Base-by-base conservation (phyloP, 192 early-diverging fungal genomes). In the Rhizophagus prolifer region DNA sequence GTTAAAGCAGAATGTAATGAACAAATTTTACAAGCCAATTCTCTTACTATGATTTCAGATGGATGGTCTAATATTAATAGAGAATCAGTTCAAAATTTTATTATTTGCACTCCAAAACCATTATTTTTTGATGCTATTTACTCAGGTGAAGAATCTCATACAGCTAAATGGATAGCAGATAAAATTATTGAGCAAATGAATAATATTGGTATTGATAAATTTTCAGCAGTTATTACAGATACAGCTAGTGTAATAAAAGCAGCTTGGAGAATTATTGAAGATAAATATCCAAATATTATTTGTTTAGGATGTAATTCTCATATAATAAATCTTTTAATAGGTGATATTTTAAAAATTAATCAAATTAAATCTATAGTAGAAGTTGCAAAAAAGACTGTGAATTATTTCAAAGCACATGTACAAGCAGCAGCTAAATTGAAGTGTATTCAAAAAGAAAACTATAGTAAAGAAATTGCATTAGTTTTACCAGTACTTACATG, bases 281-380 rank as follows among this genome's bases (percentile, higher is more conserved):
- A 65, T 14, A 34, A 38, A 34, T 38, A 65, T 65, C 63, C 26
- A 12, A 19, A 30, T 30, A 65, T 65, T 34, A 16, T 65, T 19
- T 65, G 31, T 65, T 34, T 34, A 36, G 63, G 63, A 38, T 65
- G 63, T 34, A 65, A 13, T 65, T 65, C 31, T 9, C 34, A 65
- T 65, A 65, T 30, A 19, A 14, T 65, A 7, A 65, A 65, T 65
- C 63, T 65, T 38, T 65, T 65, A 65, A 65, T 65, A 38, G 23
- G 25, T 19, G 25, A 62, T 62, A 62, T 62, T 62, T 23, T 62
- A 36, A 34, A 36, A 38, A 34, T 34, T 34, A 3, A 65, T 65
- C 1, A 65, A 65, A 21, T 34, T 30, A 65, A 36, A 65, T 8
- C 19, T 9, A 7, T 34, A 5, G 2, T 65, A 0, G 31, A 65